A percentile compares a stretch with the other conserved stretches of the same genome.
Conservation (phyloP, 148 eudicot genomes). For the Rhododendron ferrugineum region DNA sequence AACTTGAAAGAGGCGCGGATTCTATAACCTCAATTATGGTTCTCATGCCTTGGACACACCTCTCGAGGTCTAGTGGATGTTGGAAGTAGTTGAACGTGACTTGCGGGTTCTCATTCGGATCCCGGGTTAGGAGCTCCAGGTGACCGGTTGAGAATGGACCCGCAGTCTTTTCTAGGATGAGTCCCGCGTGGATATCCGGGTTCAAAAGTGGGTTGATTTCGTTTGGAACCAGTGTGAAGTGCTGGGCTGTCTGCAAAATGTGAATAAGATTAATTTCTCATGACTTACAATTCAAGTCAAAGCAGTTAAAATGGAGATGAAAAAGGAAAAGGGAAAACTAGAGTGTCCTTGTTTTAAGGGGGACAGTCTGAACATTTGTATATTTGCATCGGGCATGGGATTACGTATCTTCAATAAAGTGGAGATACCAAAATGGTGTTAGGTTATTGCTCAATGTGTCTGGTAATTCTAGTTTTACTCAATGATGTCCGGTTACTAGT, state of each 20-base stretch:
- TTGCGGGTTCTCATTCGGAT: slow-evolving; percentile 40
- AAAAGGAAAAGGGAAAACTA: too few species aligned
- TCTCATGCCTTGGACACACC: slow-evolving; percentile 44
- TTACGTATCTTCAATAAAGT: too few species aligned
- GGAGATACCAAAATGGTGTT: too few species aligned
- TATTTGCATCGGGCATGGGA: too few species aligned
- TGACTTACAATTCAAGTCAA: neutral
- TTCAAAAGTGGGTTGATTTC: neutral
- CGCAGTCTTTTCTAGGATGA: slow-evolving; percentile 36
- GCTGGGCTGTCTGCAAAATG: neutral
- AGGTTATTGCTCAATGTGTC: too few species aligned
- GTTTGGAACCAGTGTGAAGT: neutral
- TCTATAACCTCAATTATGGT: slow-evolving; percentile 38
- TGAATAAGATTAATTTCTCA: neutral
- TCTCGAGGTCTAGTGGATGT: slow-evolving; percentile 35
- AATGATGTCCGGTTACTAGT: too few species aligned
- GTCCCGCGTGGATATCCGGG: slow-evolving; percentile 13
- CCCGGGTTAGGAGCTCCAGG: slow-evolving; percentile 22
- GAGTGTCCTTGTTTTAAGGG: too few species aligned
- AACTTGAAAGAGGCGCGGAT: slow-evolving; percentile 34
- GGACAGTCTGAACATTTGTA: too few species aligned
- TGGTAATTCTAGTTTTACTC: too few species aligned
- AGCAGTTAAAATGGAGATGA: neutral
- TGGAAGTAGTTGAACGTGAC: slow-evolving; percentile 63
- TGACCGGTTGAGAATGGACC: slow-evolving; percentile 43